Evolutionary conservation across 2,329 filamentous ascomycete genomes (phyloP), one percentile per base, ranked within the genome.

Genomic region (Cercospora citrullina): DNA sequence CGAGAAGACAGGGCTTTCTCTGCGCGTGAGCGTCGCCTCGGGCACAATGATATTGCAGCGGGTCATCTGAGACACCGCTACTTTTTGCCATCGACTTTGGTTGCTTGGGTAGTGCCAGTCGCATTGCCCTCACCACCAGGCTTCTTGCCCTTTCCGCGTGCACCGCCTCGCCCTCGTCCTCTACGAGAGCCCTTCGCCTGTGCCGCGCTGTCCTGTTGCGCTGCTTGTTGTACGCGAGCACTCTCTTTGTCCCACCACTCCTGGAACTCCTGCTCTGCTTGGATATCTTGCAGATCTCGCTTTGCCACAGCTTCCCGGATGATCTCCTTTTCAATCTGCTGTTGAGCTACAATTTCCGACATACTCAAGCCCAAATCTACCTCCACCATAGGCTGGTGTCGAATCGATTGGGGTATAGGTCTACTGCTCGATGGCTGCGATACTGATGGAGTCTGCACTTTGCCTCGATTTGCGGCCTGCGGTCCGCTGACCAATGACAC

Each of bases 241-340:
- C 90, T 93, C 79, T 97, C 94, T 70, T 91, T 89, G 72, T 96
- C 92, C 93, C 93, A 97, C 93, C 94, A 97, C 77, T 96, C 90
- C 77, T 97, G 92, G 77, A 99, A 99, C 62, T 93, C 93, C 77
- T 99, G 95, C 80, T 99, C 95, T 72, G 95, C 89, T 78, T 99
- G 95, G 68, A 99, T 99, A 71, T 98, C 95, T 76, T 96, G 90
- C 31, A 99, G 82, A 71, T 92, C 95, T 65, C 94, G 87, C 80
- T 96, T 97, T 2, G 93, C 92, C 10, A 89, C 89, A 0, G 93
- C 92, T 77, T 97, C 94, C 63, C 88, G 90, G 69, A 96, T 89
- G 18, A 88, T 87, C 66, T 93, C 88, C 76, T 96, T 95, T 77
- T 97, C 94, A 8, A 88, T 88, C 77, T 90, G 88, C 80, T 99